A percentile compares a stretch with the other conserved stretches of the same genome.
Evolutionary conservation across 78 protist genomes (phyloP).

Genomic region (Dictyostelium purpureum): DNA sequence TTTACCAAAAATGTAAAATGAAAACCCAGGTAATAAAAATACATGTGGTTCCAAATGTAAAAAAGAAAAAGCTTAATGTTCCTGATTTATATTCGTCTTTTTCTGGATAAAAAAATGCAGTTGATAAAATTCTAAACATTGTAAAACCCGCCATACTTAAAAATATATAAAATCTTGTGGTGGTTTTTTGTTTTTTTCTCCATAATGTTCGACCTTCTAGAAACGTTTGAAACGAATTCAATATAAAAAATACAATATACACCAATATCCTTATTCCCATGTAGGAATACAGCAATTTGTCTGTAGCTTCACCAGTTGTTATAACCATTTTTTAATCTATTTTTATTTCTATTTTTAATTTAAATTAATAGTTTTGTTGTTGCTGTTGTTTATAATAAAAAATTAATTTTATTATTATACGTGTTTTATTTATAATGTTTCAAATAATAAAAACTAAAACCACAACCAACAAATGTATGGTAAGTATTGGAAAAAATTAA

Average conservation of each 20-base stretch:
- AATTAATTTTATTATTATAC: too few species aligned
- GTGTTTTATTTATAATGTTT: too few species aligned
- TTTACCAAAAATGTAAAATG: not conserved
- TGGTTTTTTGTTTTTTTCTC: not conserved
- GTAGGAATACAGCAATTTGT: not conserved
- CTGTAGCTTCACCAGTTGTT: not conserved
- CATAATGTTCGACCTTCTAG: not conserved
- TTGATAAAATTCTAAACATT: not conserved
- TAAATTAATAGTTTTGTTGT: too few species aligned
- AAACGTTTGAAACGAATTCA: not conserved
- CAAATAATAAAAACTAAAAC: too few species aligned
- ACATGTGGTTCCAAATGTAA: not conserved
- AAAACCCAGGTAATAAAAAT: not conserved
- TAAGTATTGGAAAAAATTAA: too few species aligned
- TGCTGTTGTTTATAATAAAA: too few species aligned
- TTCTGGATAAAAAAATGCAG: not conserved
- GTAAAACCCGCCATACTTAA: not conserved
- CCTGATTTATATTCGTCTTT: not conserved
- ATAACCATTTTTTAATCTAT: not conserved
- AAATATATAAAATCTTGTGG: not conserved
- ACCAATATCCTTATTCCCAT: not conserved
- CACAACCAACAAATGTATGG: too few species aligned
- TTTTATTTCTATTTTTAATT: too few species aligned
- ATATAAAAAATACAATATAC: not conserved
- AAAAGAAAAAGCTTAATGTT: not conserved